phyloP scores from a whole-genome alignment of 169 alveolate species.

The Plasmodium cynomolgi region DNA sequence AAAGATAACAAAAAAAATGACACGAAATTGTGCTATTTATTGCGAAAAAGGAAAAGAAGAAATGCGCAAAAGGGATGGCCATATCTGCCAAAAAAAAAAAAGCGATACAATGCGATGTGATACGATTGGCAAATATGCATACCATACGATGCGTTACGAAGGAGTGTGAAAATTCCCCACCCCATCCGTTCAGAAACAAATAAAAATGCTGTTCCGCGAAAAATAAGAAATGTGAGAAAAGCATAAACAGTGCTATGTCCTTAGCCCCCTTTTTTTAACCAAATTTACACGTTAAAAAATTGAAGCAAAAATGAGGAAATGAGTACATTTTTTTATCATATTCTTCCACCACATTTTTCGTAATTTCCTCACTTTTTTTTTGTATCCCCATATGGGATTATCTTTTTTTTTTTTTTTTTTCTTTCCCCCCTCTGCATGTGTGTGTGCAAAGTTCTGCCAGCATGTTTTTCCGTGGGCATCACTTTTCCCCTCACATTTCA shows the following conservation, averaged over 20 bases:
- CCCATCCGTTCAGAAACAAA: neutral
- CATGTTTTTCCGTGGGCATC: neutral
- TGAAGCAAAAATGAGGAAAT: neutral
- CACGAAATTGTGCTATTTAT: neutral
- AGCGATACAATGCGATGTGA: neutral
- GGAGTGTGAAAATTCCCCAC: neutral
- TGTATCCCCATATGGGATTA: neutral
- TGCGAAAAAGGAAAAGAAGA: constrained; percentile 4
- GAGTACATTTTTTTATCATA: neutral
- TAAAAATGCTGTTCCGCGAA: neutral
- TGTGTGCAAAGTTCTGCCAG: neutral
- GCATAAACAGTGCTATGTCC: neutral
- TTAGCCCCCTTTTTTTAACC: neutral
- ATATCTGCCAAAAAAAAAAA: neutral
- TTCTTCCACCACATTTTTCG: neutral
- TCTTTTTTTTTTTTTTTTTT: neutral
- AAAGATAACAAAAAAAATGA: neutral
- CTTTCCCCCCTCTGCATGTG: neutral
- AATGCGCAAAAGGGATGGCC: neutral
- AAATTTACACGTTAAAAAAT: neutral
- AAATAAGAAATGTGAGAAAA: neutral
- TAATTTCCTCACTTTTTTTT: neutral
- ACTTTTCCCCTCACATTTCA: neutral
- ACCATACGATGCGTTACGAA: neutral
- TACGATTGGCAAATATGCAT: neutral